Percentiles rank a stretch among this genome's conserved stretches.
Evolutionary conservation across 2,329 filamentous ascomycete genomes (phyloP).

Genomic region (Ilyonectria destructans): DNA sequence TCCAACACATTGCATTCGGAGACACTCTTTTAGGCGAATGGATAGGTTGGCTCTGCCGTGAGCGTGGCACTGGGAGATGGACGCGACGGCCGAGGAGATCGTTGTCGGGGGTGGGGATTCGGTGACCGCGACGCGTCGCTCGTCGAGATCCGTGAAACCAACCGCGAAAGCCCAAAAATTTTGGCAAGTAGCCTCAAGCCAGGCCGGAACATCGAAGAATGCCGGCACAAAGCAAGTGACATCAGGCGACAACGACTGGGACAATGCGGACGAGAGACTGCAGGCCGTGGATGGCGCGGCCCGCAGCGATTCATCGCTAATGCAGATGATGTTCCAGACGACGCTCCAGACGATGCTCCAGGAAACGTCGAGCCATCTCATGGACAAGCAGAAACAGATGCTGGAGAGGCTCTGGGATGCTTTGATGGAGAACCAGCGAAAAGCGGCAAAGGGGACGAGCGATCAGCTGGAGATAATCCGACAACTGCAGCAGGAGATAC

Average conservation of each 20-base stretch:
- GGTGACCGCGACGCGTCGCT: not conserved
- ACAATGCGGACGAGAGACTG: no score
- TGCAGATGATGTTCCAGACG: not conserved
- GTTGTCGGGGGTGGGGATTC: not conserved
- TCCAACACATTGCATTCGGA: no score
- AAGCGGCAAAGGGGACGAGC: not conserved
- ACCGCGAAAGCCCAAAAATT: not conserved
- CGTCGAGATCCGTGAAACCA: not conserved
- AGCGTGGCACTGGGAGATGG: not conserved
- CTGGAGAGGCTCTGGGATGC: not conserved
- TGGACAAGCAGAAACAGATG: not conserved
- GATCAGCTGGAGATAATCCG: not conserved
- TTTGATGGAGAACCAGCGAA: not conserved
- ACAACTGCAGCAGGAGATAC: not conserved
- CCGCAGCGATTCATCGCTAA: not conserved
- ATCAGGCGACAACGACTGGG: no score
- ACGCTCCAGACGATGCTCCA: not conserved
- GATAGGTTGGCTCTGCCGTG: not conserved
- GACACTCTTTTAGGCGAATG: not conserved
- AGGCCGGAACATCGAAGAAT: no score
- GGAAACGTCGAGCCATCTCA: conserved; percentile 1
- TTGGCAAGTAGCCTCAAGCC: not conserved
- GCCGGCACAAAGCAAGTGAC: no score
- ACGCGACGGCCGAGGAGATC: not conserved
- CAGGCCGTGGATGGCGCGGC: not conserved